Base-by-base conservation (phyloP, 352 stramenopile species). In the Globisporangium iwayamae region DNA sequence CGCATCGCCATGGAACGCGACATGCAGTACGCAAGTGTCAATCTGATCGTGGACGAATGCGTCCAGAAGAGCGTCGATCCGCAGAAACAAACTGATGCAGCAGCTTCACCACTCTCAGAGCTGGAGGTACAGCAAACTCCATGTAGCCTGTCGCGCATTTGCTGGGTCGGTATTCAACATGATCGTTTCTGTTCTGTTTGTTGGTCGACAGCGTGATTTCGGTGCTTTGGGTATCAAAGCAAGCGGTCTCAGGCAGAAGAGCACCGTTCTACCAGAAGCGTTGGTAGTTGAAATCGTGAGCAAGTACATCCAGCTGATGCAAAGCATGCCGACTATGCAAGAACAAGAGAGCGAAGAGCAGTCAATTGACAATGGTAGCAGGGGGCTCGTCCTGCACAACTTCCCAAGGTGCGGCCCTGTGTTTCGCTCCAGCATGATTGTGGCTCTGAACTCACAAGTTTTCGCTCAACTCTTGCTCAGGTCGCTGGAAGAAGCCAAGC, bases 201-300 rank as follows among this genome's bases (percentile, higher is more conserved):
- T 41, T 41, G 18, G 11, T n/a, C 30, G n/a, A 6, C 16, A 92
- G 83, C 62, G 72, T 22, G 81, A 84, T 34, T 60, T 92, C 0
- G 78, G 78, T 6, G 69, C 57, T 4, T 78, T 92, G 30, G 83
- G 78, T 8, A 56, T 52, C 7, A 89, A 87, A 59, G 68, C 81
- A 14, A 62, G 56, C 2, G 22, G 41, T 14, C 52, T 85, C 8
- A 70, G 71, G 63, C 74, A 80, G 46, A 92, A 92, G 62, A 85
- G 74, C 45, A 52, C 65, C 1, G 47, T 56, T 30, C 45, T 90
- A 36, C 65, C 78, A 2, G 83, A 90, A 7, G 32, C 60, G 1
- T 47, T 92, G 16, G 57, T 62, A 13, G 72, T 80, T n/a, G 83
- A 92, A 30, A 75, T 89, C 9, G 64, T 92, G 6, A 47, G 65